phyloP scores from a whole-genome alignment of 2,329 filamentous ascomycete species.

The Fusarium penzigii region DNA sequence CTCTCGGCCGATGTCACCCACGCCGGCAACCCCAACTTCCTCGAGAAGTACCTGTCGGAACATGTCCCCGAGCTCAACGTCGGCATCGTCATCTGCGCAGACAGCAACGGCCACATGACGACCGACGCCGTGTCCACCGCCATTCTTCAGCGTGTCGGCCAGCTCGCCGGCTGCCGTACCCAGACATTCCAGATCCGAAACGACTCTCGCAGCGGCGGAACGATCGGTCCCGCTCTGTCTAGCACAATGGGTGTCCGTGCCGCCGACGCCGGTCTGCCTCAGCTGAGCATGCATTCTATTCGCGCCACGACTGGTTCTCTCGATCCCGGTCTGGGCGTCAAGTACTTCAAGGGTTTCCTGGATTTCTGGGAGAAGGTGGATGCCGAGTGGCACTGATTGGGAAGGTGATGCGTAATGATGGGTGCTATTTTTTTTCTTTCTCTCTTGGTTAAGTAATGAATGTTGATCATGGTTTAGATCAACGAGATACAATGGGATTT shows the following conservation, averaged over 20 bases:
- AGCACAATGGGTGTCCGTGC: constrained; percentile 77
- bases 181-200: constrained; percentile 96
- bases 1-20: constrained; percentile 92
- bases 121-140: constrained; percentile 86
- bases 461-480: constrained; percentile 2
- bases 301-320: constrained; percentile 82
- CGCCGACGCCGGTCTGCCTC: constrained; percentile 86
- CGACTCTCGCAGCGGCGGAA: constrained; percentile 85
- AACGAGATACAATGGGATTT: not conserved
- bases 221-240: constrained; percentile 89
- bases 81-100: constrained; percentile 76
- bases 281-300: constrained; percentile 93
- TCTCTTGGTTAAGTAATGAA: constrained; percentile 3
- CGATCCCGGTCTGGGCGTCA: constrained; percentile 85
- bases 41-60: constrained; percentile 76
- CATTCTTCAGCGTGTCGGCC: constrained; percentile 76
- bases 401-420: not conserved
- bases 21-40: constrained; percentile 93
- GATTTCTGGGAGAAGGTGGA: constrained; percentile 86
- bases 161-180: constrained; percentile 68
- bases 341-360: constrained; percentile 87
- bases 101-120: constrained; percentile 94
- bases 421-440: constrained; percentile 10
- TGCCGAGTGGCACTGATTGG: constrained; percentile 63
- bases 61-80: constrained; percentile 89